These are phyloP conservation scores for Didymella glomerata DNA, from an alignment of 2,329 filamentous ascomycete species.

Conservation along the genomic window DNA sequence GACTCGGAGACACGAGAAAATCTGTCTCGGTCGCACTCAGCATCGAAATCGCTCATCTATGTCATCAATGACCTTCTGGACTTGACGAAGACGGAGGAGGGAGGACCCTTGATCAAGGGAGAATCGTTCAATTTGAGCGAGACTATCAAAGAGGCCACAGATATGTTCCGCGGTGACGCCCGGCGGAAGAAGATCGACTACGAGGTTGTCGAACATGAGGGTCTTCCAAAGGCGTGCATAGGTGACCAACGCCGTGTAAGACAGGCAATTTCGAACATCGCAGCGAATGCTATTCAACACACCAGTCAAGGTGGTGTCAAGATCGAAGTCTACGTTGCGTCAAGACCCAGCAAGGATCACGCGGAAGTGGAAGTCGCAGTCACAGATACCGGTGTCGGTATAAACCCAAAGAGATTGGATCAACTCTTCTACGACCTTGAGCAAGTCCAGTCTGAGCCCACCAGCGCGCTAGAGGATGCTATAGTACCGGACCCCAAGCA, in stretches of 20 bases:
- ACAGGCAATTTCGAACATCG: conserved; percentile 83
- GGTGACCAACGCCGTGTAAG: conserved; percentile 83
- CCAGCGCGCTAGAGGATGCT: conserved; percentile 42
- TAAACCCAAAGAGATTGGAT: conserved; percentile 65
- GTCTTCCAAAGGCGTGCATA: conserved; percentile 73
- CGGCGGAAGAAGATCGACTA: conserved; percentile 78
- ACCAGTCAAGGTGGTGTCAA: conserved; percentile 73
- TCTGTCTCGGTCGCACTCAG: conserved; percentile 82
- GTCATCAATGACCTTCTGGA: conserved; percentile 93
- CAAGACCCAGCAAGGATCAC: conserved; percentile 52
- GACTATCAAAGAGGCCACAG: conserved; percentile 79
- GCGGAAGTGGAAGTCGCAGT: conserved; percentile 77
- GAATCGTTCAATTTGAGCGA: conserved; percentile 77
- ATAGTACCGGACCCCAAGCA: conserved; percentile 45
- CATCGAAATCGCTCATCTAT: conserved; percentile 90
- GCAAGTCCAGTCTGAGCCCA: conserved; percentile 64
- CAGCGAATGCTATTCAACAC: conserved; percentile 84
- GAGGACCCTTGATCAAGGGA: conserved; percentile 78
- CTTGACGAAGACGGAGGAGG: conserved; percentile 86
- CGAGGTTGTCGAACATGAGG: conserved; percentile 71
- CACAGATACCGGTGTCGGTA: conserved; percentile 76
- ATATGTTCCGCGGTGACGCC: conserved; percentile 76
- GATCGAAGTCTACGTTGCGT: conserved; percentile 72
- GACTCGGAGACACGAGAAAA: conserved; percentile 87
- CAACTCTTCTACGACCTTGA: conserved; percentile 68